phyloP scores from a whole-genome alignment of 2,329 filamentous ascomycete species.

The Cladobotryum protrusum region DNA sequence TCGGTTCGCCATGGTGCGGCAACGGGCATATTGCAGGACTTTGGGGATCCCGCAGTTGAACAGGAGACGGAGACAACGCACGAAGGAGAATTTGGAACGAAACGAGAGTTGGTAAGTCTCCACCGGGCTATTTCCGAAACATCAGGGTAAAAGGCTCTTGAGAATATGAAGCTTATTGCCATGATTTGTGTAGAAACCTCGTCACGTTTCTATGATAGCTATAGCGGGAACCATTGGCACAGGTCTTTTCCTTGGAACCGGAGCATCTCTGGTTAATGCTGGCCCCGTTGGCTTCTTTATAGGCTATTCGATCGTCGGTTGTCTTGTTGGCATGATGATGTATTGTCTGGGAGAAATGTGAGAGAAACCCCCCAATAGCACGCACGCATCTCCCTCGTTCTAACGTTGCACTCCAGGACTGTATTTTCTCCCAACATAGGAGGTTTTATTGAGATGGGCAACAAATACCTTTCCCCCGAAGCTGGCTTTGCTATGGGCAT shows the following conservation, averaged over 20 bases:
- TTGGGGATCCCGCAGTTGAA: slow-evolving; percentile 6
- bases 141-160: too few relatives aligned
- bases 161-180: not conserved
- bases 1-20: slow-evolving; percentile 4
- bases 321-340: slow-evolving; percentile 15
- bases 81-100: slow-evolving; percentile 13
- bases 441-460: slow-evolving; percentile 20
- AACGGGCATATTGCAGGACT: slow-evolving; percentile 2
- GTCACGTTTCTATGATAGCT: slow-evolving; percentile 29
- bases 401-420: slow-evolving; percentile 11
- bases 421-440: slow-evolving; percentile 19
- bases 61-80: slow-evolving; percentile 12
- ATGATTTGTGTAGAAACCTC: slow-evolving; percentile 12
- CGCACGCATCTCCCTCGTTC: not conserved
- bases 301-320: slow-evolving; percentile 12
- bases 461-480: slow-evolving; percentile 18
- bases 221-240: slow-evolving; percentile 35
- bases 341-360: slow-evolving; percentile 15
- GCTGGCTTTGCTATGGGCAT: slow-evolving; percentile 19
- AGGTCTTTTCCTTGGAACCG: slow-evolving; percentile 20
- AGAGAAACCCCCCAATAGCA: not conserved
- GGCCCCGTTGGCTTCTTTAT: slow-evolving; percentile 14
- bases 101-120: slow-evolving; percentile 11
- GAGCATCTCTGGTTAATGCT: slow-evolving; percentile 11
- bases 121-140: too few relatives aligned